phyloP scores from a whole-genome alignment of 176 grass and related monocot genomes.

The Pharus latifolius region DNA sequence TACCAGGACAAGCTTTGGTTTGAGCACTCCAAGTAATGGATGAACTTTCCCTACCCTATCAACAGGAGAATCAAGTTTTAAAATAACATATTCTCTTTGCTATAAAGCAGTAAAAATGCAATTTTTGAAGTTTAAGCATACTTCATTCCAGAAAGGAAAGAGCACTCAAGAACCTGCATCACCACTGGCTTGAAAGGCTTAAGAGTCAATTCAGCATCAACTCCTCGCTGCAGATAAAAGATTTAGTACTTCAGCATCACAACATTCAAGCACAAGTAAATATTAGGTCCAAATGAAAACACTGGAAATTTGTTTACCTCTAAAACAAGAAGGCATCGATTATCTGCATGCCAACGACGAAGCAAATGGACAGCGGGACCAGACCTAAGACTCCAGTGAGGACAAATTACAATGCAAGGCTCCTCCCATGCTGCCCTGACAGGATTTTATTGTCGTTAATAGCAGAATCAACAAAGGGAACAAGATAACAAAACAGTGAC shows the following conservation, averaged over 20 bases:
- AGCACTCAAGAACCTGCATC: constrained; percentile 79
- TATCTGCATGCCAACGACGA: constrained; percentile 62
- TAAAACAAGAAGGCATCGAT: constrained; percentile 63
- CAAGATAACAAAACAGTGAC: background rate
- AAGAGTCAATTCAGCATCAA: constrained; percentile 57
- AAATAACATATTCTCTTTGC: background rate
- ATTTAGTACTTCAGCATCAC: constrained; percentile 10
- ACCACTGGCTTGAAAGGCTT: constrained; percentile 57
- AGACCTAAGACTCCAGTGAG: constrained; percentile 75
- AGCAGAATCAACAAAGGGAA: constrained; percentile 1
- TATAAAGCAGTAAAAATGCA: constrained; percentile 5
- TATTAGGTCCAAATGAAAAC: background rate
- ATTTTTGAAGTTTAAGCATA: constrained; percentile 17
- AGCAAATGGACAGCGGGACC: constrained; percentile 70
- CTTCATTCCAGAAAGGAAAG: constrained; percentile 90
- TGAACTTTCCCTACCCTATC: constrained; percentile 43
- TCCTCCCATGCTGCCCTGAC: constrained; percentile 74
- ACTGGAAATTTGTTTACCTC: constrained; percentile 37
- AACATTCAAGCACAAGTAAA: background rate
- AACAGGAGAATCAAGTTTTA: constrained; percentile 6
- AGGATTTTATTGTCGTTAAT: constrained; percentile 18
- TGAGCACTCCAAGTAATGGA: constrained; percentile 51
- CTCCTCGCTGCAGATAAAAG: constrained; percentile 49
- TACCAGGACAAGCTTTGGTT: constrained; percentile 76
- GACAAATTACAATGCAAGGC: constrained; percentile 74